Evolutionary conservation across 1,284 basidiomycete species (phyloP).

Genomic region (Leccinum olivaceoglutinosum): DNA sequence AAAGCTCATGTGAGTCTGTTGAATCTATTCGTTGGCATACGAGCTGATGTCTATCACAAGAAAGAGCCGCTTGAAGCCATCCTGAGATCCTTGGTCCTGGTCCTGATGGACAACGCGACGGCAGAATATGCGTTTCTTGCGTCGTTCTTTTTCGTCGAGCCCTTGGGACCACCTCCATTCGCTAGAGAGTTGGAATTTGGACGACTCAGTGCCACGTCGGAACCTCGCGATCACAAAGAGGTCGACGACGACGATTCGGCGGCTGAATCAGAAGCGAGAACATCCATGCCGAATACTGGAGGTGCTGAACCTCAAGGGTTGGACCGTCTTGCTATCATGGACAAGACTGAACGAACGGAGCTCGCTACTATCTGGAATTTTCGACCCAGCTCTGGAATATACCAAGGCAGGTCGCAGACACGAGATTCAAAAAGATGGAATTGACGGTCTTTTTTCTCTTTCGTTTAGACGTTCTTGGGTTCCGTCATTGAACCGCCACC

Average conservation of each 20-base stretch:
- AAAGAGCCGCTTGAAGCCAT: constrained; percentile 80
- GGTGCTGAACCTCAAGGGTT: constrained; percentile 18
- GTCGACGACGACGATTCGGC: constrained; percentile 30
- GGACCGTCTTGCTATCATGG: constrained; percentile 27
- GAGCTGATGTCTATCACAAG: constrained; percentile 38
- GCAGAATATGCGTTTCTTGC: constrained; percentile 86
- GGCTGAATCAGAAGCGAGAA: constrained; percentile 36
- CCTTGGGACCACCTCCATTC: constrained; percentile 24
- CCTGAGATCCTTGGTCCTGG: constrained; percentile 79
- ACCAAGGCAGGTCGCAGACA: constrained; percentile 49
- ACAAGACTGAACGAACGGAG: constrained; percentile 56
- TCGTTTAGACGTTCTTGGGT: constrained; percentile 58
- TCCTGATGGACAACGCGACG: constrained; percentile 89
- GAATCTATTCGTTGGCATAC: neutral
- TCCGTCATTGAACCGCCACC: constrained; percentile 66
- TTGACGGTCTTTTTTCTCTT: neutral
- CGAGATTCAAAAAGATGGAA: neutral
- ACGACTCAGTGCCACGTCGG: constrained; percentile 32
- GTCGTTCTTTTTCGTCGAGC: constrained; percentile 66
- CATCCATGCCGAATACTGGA: constrained; percentile 10
- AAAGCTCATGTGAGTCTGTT: constrained; percentile 63
- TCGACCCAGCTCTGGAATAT: constrained; percentile 85
- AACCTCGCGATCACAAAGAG: constrained; percentile 17
- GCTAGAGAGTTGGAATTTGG: constrained; percentile 32
- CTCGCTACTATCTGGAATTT: constrained; percentile 77